Percentiles rank a stretch among this genome's conserved stretches.
Evolutionary conservation across 768 basidiomycete genomes (phyloP).

Genomic region (Neoboletus subvelutipes): DNA sequence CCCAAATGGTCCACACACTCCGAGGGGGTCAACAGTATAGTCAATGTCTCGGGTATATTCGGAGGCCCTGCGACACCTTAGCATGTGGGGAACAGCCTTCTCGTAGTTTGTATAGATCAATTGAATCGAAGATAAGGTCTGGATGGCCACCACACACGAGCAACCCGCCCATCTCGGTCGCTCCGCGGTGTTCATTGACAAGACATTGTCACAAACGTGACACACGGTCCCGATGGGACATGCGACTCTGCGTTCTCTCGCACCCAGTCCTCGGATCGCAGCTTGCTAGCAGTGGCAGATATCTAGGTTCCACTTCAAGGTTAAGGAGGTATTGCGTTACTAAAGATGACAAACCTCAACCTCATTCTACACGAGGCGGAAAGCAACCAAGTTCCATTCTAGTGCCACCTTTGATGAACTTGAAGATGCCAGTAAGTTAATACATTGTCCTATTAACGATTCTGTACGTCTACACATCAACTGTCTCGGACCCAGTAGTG

Average conservation of each 20-base stretch:
- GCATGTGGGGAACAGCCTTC: neutral
- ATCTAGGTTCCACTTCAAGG: neutral
- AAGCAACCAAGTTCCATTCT: neutral
- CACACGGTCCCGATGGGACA: neutral
- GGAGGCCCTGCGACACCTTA: neutral
- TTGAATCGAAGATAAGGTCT: neutral
- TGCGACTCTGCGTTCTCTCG: neutral
- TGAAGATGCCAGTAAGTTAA: neutral
- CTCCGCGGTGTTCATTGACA: neutral
- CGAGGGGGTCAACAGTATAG: too few relatives aligned
- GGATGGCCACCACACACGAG: neutral
- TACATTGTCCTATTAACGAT: neutral
- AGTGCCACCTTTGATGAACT: neutral
- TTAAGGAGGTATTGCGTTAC: neutral
- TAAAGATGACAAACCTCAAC: neutral
- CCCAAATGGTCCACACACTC: neutral
- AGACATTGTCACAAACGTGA: neutral
- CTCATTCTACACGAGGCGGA: neutral
- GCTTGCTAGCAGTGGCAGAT: neutral
- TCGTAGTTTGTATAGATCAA: neutral
- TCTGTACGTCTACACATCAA: neutral
- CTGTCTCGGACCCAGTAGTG: neutral
- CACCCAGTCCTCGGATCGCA: slow-evolving; percentile 2
- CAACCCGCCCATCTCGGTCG: neutral
- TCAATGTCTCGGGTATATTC: neutral